phyloP scores from a whole-genome alignment of 169 alveolate genomes.

The Plasmodium berghei region DNA sequence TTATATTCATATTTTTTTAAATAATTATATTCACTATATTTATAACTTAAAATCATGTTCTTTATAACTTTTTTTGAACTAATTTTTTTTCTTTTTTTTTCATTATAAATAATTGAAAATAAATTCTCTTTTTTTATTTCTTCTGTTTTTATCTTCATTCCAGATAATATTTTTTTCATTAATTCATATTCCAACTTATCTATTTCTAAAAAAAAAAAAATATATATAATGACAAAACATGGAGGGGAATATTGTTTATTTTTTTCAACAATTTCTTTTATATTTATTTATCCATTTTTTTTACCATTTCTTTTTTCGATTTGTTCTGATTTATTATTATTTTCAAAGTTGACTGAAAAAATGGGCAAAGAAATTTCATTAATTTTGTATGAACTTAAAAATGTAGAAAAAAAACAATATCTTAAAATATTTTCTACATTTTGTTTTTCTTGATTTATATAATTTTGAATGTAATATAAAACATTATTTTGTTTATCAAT shows the following conservation, averaged over 20 bases:
- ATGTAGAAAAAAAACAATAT: slow-evolving; percentile 8
- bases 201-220: not conserved
- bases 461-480: slow-evolving; percentile 1
- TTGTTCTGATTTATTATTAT: not conserved
- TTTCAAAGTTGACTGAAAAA: not conserved
- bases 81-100: slow-evolving; percentile 39
- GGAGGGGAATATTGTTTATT: not conserved
- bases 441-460: not conserved
- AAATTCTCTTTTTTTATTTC: slow-evolving; percentile 31
- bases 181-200: slow-evolving; percentile 6
- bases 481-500: slow-evolving; percentile 1
- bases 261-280: not conserved
- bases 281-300: not conserved
- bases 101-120: slow-evolving; percentile 25
- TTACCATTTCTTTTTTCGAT: slow-evolving; percentile 7
- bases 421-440: not conserved
- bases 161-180: slow-evolving; percentile 2
- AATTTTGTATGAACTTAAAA: slow-evolving; percentile 40
- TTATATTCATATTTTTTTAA: slow-evolving; percentile 29
- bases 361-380: slow-evolving; percentile 15
- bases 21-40: slow-evolving; percentile 19
- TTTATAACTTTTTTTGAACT: slow-evolving; percentile 27
- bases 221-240: not conserved
- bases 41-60: slow-evolving; percentile 21
- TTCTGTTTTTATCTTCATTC: slow-evolving; percentile 4